Evolutionary conservation across 2,329 filamentous ascomycete species (phyloP), one percentile per base, ranked within the genome.

Genomic region (Colletotrichum sublineola): DNA sequence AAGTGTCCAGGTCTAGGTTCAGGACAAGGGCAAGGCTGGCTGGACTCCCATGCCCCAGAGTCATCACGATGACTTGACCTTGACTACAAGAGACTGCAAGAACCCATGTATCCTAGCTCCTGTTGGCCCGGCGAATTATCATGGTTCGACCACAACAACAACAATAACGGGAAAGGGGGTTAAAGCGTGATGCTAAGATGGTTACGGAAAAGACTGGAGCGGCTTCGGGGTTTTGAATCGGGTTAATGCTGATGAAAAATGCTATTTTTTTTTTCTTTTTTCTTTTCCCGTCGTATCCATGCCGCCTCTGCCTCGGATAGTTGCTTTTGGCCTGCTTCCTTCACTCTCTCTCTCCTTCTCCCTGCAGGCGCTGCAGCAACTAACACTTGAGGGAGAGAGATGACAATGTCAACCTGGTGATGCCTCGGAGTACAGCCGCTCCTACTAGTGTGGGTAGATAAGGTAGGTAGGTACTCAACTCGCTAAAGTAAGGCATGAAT

Each of bases 71-170:
- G 66, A 69, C 53, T 58, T 64, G 53, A 48, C 36, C 46, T 38
- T 50, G 36, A 63, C 46, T 52, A 33, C 33, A 42, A 42, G 15
- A 14, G 65, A 46, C 31, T 61, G 60, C 53, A 50, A 52, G 15
- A 33, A 70, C 67, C 70, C 70, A 65, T 73, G 70, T 15, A n/a
- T 64, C 60, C 60, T 61, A 65, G 70, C 67, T 61, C 48, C 46
- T 69, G 70, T 73, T 73, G 70, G 70, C 70, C 70, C 53, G 70
- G 66, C 67, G 67, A 73, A 65, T 50, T n/a, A 42, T 29, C 38
- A 42, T 55, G 50, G 18, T 58, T 55, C 57, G 46, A 68, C 57
- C 68, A 73, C 66, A 69, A 72, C 60, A 65, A 31, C 38, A 24
- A 31, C 20, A 31, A n/a, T n/a, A n/a, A 20, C 31, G 12, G 4